Percentiles rank a stretch among this genome's conserved stretches.
phyloP scores from a whole-genome alignment of 2,329 filamentous ascomycete genomes.

The Alternaria brassicae region DNA sequence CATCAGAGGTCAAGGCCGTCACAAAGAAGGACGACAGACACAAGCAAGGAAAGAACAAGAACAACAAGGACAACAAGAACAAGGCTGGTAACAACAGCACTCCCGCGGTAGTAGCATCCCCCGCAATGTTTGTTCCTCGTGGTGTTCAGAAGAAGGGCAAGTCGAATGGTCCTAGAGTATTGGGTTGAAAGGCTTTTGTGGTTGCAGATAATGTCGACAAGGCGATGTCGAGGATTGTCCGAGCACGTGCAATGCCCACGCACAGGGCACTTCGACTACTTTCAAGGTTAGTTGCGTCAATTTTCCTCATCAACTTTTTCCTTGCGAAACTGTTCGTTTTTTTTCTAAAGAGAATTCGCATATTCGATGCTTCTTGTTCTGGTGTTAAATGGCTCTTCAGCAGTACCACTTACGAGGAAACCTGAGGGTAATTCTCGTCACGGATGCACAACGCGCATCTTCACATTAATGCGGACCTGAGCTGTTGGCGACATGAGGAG shows the following conservation, averaged over 20 bases:
- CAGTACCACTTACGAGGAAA: neutral
- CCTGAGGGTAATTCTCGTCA: too few relatives aligned
- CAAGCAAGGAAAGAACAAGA: slow-evolving; percentile 58
- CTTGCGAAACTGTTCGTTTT: too few relatives aligned
- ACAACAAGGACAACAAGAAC: slow-evolving; percentile 50
- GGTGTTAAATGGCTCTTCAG: neutral
- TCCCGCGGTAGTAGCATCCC: slow-evolving; percentile 21
- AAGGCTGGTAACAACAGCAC: slow-evolving; percentile 19
- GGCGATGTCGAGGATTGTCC: neutral
- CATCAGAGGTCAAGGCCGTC: slow-evolving; percentile 85
- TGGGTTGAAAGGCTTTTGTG: slow-evolving; percentile 30
- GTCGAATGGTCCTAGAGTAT: slow-evolving; percentile 32
- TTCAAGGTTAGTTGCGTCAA: slow-evolving; percentile 5
- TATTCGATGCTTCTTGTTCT: neutral
- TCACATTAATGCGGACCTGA: neutral
- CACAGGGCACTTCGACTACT: neutral
- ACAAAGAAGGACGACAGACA: slow-evolving; percentile 59
- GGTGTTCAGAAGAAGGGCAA: slow-evolving; percentile 46
- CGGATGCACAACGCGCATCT: neutral
- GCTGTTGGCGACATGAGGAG: neutral
- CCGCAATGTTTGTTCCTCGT: slow-evolving; percentile 36
- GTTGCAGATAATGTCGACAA: neutral
- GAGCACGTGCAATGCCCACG: neutral
- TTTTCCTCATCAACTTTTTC: neutral
- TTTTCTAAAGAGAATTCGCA: too few relatives aligned